A percentile compares a stretch with the other conserved stretches of the same genome.
Conservation (phyloP, 225 moss, liverwort and hornwort genomes). For the Polytrichum formosum region DNA sequence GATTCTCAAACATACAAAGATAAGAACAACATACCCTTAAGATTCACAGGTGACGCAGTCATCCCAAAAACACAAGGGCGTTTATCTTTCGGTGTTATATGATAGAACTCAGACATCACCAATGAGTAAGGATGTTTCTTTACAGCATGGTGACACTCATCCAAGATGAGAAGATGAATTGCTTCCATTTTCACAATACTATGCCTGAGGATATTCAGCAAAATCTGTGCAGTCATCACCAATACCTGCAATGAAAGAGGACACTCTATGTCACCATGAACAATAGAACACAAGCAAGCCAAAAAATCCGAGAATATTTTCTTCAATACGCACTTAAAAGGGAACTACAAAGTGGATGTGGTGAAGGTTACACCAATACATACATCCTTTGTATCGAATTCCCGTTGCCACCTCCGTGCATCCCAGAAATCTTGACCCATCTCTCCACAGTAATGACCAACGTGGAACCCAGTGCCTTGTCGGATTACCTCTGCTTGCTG, state of each 20-base stretch:
- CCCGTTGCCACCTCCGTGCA: constrained; percentile 97
- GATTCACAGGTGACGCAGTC: constrained; percentile 98
- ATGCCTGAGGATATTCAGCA: constrained; percentile 92
- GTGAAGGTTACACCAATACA: constrained; percentile 7
- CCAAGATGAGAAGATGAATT: constrained; percentile 91
- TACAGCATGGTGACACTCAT: constrained; percentile 99
- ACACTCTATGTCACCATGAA: neutral
- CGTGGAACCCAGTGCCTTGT: constrained; percentile 78
- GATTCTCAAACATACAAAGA: neutral
- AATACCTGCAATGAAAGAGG: constrained; percentile 63
- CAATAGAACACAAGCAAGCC: neutral
- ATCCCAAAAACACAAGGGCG: constrained; percentile 98
- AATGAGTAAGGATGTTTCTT: constrained; percentile 99
- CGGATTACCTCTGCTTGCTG: constrained; percentile 99
- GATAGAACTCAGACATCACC: constrained; percentile 99
- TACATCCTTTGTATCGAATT: constrained; percentile 98
- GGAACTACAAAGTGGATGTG: no score
- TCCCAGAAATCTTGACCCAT: constrained; percentile 99
- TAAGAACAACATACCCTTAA: constrained; percentile 60
- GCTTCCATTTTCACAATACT: constrained; percentile 97
- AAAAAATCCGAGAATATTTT: neutral
- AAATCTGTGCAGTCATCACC: constrained; percentile 99
- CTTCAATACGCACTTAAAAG: no score
- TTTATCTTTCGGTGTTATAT: constrained; percentile 71
- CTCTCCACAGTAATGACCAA: constrained; percentile 98